Evolutionary conservation across 768 basidiomycete species (phyloP), one percentile per base, ranked within the genome.

Genomic region (Rhizopogon rudus): DNA sequence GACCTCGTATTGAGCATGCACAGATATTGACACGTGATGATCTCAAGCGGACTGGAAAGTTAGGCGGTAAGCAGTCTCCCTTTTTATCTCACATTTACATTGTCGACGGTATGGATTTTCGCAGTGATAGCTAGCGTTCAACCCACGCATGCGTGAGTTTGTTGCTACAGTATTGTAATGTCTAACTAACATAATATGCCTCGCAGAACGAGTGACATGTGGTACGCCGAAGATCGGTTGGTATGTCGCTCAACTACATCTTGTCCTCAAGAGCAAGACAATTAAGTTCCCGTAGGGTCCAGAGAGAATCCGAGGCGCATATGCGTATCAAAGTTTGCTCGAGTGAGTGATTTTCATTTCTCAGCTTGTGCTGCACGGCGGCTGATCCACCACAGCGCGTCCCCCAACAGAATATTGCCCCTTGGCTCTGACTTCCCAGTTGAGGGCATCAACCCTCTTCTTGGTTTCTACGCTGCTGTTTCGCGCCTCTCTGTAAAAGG

Each of bases 341-440:
- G 67, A 79, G 88, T 93, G 56, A 55, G 81, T 65, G n/a, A 31
- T 33, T 6, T 22, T 56, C 45, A 33, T 52, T 5, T 22, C 42
- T 29, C 7, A 5, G 8, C 48, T 51, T 41, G 35, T 44, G 44
- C 25, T 22, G 3, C 3, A 31, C 39, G 31, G 1, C 20, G 37
- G n/a, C 51, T 44, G 3, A 20, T 43, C 39, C 40, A 1, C 29
- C n/a, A 39, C 53, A 86, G 82, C 56, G 67, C 68, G 3, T 86
- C 87, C 10, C 73, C 67, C 5, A 70, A 73, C n/a, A 69, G 77
- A 0, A 67, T 84, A 13, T 77, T 95, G 2, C 86, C 93, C 0
- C 77, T 98, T 1, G 95, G 96, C 2, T 92, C 93, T 3, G 95
- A 98, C 68, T 97, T 98, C 69, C 96, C 96, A 0, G 86, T 98